Base-by-base conservation (phyloP, 768 basidiomycete species). In the Mycena venus region DNA sequence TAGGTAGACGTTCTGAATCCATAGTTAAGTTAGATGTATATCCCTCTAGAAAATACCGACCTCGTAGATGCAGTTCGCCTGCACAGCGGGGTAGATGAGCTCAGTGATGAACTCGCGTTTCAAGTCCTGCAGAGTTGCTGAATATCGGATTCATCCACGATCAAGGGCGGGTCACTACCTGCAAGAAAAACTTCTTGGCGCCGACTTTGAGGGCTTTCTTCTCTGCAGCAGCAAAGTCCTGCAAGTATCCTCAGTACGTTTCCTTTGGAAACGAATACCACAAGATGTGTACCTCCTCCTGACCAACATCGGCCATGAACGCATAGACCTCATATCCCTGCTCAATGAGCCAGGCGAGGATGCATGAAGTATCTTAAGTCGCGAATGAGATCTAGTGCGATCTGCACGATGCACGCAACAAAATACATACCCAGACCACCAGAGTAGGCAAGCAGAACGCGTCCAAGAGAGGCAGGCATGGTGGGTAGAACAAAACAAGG, bases 11-110 rank as follows among this genome's bases (percentile, higher is more conserved):
- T 95, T 95, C 95, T 96, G 68, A 40, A 66, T 75, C 27, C 73
- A n/a, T n/a, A n/a, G 58, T 40, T 44, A 21, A 51, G 36, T 47
- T 67, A 34, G 63, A 38, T 47, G 44, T 56, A 61, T 70, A 51
- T 23, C 12, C 10, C 15, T 25, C 55, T 11, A 12, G 25, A 47
- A 60, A 69, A 31, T 64, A 77, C 86, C 34, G 42, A 95, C 96
- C 89, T 99, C 98, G 86, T 99, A 99, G 85, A 99, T 99, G 86
- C 94, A 95, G 85, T 99, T 99, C 73, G 96, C 96, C 86, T 99
- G 98, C 17, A 99, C 92, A 53, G 98, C 98, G 29, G 98, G 98
- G 85, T 98, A 99, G 82, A 99, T 99, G 77, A 99, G 90, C 82
- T 99, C 95, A 55, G 94, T 96, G 60, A 99, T 90, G 80, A 99